Base-by-base conservation (phyloP, 2,329 filamentous ascomycete species). In the Aspergillus japonicus region DNA sequence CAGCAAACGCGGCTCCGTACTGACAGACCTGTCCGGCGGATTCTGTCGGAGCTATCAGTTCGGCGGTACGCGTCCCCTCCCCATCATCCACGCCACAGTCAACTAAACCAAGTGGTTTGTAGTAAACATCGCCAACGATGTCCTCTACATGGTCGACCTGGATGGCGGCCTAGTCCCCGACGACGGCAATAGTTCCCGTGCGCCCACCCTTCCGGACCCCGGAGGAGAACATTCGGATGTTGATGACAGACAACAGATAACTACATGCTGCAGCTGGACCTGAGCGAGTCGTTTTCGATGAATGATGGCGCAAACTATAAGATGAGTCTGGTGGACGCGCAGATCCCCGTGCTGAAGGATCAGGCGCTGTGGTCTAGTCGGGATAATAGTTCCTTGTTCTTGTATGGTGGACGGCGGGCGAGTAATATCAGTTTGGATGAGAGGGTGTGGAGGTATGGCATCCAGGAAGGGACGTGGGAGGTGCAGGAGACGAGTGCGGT, bases 1-100 rank as follows among this genome's bases (percentile, higher is more conserved):
- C 12, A 35, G 33, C 33, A 35, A 35, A 6, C 33, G 33, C 33
- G 33, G 33, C 33, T 16, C 14, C 11, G 49, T 53, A n/a, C 29
- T 58, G 42, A 56, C 5, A 10, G 59, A 61, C 26, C 29, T 61
- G 1, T 62, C 60, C 2, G 54, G 47, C 11, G 62, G 62, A 44
- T 65, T 66, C 29, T 63, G 61, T 56, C 62, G 62, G n/a, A 64
- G 54, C 50, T 64, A 49, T 12, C 54, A 52, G 16, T 63, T 64
- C 50, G 61, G 61, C 14, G 56, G 61, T 64, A 63, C 11, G 61
- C 26, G 16, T 4, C n/a, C 24, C 19, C n/a, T 21, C 26, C 7
- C 3, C 8, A 7, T 29, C 26, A 8, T 29, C 26, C 26, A 29
- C 8, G 26, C 1, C 26, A 29, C 23, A 23, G 23, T 3, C 26